phyloP scores from a whole-genome alignment of 352 stramenopile species.

The Globisporangium viniferum region DNA sequence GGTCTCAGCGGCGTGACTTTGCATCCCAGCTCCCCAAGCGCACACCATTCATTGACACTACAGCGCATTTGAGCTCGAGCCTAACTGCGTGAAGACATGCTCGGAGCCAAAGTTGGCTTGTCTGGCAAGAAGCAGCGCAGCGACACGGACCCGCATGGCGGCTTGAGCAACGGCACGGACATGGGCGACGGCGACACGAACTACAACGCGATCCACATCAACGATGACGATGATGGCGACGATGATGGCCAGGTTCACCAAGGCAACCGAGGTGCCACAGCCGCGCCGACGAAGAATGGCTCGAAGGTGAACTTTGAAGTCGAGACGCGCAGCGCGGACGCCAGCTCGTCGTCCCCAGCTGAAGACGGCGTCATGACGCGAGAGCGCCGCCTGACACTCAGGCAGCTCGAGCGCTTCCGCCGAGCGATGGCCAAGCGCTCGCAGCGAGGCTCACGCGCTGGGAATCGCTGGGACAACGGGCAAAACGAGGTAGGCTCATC shows the following conservation, averaged over 20 bases:
- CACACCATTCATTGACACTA: neutral
- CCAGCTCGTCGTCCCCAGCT: neutral
- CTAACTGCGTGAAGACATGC: constrained; percentile 2
- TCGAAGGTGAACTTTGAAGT: constrained; percentile 15
- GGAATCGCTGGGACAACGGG: constrained; percentile 8
- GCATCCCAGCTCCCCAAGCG: neutral
- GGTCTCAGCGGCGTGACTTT: constrained; percentile 1
- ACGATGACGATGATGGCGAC: constrained; percentile 4
- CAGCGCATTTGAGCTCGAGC: neutral
- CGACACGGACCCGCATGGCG: neutral
- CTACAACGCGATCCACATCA: constrained; percentile 21
- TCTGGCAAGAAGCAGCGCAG: constrained; percentile 6
- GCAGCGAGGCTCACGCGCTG: constrained; percentile 5
- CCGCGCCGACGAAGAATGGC: neutral
- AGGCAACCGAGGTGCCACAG: neutral
- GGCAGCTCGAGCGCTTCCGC: constrained; percentile 33
- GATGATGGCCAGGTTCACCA: neutral
- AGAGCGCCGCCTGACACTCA: constrained; percentile 26
- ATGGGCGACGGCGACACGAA: constrained; percentile 18
- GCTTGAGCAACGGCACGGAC: constrained; percentile 1
- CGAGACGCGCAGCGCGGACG: constrained; percentile 3
- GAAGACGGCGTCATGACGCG: constrained; percentile 4
- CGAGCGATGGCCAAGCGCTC: constrained; percentile 25
- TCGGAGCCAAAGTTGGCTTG: constrained; percentile 12
- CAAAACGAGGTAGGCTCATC: constrained; percentile 11